Evolutionary conservation across 2,329 filamentous ascomycete genomes (phyloP), one percentile per base, ranked within the genome.

Genomic region (Calonectria henricotiae): DNA sequence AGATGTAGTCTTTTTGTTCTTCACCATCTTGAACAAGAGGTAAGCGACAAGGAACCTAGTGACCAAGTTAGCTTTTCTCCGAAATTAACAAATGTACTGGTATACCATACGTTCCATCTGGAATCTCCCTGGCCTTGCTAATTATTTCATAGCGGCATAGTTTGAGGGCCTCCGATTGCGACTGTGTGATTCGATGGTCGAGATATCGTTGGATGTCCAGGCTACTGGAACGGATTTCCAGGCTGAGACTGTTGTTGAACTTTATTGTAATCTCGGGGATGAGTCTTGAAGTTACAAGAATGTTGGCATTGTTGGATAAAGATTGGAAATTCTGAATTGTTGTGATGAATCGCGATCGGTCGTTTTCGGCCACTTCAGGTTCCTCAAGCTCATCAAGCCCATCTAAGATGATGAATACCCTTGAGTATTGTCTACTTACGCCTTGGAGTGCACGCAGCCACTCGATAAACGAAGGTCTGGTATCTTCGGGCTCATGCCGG

Each of bases 321-420:
- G 49, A 54, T 37, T 37, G 49, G 30, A 54, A 54, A 20, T 54
- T 54, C 30, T 54, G 49, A 23, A 54, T 35, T 13, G 49, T 54
- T 8, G 49, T 23, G n/a, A 54, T 54, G 30, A 54, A 54, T 23
- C 49, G 49, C 4, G 49, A 54, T 54, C 17, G 30, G 4, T 54
- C 49, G 30, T 12, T 13, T 37, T 54, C 49, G 30, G 49, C 49
- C 17, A 54, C 49, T 37, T 54, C 30, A 37, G 35, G 49, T 37
- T 54, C 49, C 30, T 30, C 27, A 30, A 54, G 49, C 17, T 30
- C 49, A 23, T 30, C 27, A 30, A 54, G 49, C 17, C 49, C 49
- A 23, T 54, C 49, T 11, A 54, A 13, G 15, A 54, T 37, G 25
- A 54, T 54, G 5, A 54, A 54, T 0, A 54, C 17, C 30, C 49